These are phyloP conservation scores for Cutaneotrichosporon cavernicola DNA, from an alignment of 1,284 basidiomycete genomes.

Conservation along the genomic window DNA sequence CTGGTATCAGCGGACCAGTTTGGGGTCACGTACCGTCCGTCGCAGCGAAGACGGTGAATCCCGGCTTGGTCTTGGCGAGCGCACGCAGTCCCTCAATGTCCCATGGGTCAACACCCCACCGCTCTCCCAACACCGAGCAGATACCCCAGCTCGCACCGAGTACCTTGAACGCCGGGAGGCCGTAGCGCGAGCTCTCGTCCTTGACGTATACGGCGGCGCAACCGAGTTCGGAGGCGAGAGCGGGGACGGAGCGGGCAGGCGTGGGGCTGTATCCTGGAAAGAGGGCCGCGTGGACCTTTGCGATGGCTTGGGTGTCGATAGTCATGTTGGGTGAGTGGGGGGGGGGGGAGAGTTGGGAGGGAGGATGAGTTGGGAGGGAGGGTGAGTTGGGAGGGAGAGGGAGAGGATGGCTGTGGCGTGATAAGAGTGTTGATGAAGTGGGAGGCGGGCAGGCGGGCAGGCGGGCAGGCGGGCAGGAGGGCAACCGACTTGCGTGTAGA, in stretches of 20 bases:
- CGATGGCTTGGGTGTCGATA: constrained; percentile 11
- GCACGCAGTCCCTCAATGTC: constrained; percentile 15
- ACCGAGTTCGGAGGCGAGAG: constrained; percentile 20
- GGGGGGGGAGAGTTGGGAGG: not conserved
- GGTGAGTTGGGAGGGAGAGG: not conserved
- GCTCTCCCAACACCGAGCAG: constrained; percentile 12
- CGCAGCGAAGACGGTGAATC: constrained; percentile 18
- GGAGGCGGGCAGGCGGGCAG: not conserved
- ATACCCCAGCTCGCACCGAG: constrained; percentile 26
- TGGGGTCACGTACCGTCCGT: constrained; percentile 19
- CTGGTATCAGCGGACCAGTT: constrained; percentile 10
- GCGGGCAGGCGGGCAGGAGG: not conserved
- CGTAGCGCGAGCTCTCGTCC: constrained; percentile 24
- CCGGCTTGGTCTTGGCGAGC: constrained; percentile 1
- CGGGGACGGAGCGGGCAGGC: constrained; percentile 13
- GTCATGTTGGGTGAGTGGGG: not conserved
- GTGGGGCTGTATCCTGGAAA: constrained; percentile 23
- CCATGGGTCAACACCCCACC: constrained; percentile 22
- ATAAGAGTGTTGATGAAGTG: not conserved
- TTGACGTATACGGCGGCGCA: constrained; percentile 22
- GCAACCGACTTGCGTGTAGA: not conserved
- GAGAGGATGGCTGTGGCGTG: not conserved
- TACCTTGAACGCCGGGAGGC: constrained; percentile 27
- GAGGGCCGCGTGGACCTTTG: constrained; percentile 20
- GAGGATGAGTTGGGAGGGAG: not conserved